Percentiles rank a stretch among this genome's conserved stretches.
Evolutionary conservation across 2,329 filamentous ascomycete genomes (phyloP).

Genomic region (Pseudocercospora macadamiae): DNA sequence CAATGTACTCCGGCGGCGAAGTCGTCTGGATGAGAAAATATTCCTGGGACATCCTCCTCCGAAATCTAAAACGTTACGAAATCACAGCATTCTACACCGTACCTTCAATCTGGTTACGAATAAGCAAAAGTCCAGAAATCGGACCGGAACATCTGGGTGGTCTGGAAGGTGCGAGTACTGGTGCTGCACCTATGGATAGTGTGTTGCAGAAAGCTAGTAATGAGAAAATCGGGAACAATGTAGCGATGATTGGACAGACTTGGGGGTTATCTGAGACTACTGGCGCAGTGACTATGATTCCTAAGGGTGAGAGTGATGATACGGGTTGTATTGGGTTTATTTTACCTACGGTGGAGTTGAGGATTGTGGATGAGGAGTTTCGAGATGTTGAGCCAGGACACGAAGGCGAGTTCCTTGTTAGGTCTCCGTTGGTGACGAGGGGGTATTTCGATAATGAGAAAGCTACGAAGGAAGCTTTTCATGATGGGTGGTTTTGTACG

Average conservation of each 20-base stretch:
- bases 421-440: slow-evolving; percentile 48
- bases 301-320: slow-evolving; percentile 39
- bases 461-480: slow-evolving; percentile 70
- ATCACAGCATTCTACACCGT: slow-evolving; percentile 47
- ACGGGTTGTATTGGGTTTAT: slow-evolving; percentile 39
- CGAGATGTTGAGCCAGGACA: slow-evolving; percentile 44
- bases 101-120: slow-evolving; percentile 43
- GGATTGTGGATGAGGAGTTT: slow-evolving; percentile 48
- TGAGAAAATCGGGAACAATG: slow-evolving; percentile 29
- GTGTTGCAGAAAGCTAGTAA: slow-evolving; percentile 45
- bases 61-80: slow-evolving; percentile 40
- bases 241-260: slow-evolving; percentile 44
- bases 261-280: slow-evolving; percentile 41
- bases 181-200: slow-evolving; percentile 44
- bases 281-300: slow-evolving; percentile 41
- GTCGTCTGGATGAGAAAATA: slow-evolving; percentile 47
- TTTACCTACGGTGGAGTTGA: slow-evolving; percentile 44
- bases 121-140: slow-evolving; percentile 43
- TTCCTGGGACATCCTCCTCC: slow-evolving; percentile 39
- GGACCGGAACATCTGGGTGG: slow-evolving; percentile 36
- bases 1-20: slow-evolving; percentile 38
- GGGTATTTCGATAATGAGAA: slow-evolving; percentile 77
- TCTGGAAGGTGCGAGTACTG: slow-evolving; percentile 42
- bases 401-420: slow-evolving; percentile 32
- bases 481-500: slow-evolving; percentile 83